A percentile compares a stretch with the other conserved stretches of the same genome.
These are phyloP conservation scores for Diaporthe eres DNA, from an alignment of 2,329 filamentous ascomycete species.

Conservation along the genomic window DNA sequence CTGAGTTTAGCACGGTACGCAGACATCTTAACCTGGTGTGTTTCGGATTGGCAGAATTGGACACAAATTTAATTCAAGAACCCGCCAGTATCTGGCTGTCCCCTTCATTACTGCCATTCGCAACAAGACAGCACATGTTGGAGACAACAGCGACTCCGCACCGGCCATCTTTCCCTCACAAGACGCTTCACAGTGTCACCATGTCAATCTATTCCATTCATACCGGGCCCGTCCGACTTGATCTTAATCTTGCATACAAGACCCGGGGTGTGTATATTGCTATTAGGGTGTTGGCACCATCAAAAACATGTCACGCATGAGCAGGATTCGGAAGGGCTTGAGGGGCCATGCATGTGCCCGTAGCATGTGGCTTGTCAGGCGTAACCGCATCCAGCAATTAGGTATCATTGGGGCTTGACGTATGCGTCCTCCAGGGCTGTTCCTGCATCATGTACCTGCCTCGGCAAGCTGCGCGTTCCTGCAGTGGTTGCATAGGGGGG, in stretches of 20 bases:
- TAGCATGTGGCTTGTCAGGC: neutral
- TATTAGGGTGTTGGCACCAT: neutral
- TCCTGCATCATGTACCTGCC: slow-evolving; percentile 18
- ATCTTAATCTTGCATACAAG: neutral
- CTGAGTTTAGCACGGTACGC: neutral
- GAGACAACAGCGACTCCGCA: neutral
- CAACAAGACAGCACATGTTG: neutral
- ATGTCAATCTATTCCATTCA: neutral
- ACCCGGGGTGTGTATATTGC: neutral
- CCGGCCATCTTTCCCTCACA: neutral
- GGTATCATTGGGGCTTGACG: neutral
- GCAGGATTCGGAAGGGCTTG: neutral
- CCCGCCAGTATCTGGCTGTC: neutral
- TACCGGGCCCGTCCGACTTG: neutral
- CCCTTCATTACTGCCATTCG: neutral
- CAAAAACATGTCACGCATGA: neutral
- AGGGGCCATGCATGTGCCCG: neutral
- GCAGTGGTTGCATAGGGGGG: neutral
- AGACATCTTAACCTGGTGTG: neutral
- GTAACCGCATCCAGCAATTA: neutral
- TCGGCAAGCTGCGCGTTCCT: slow-evolving; percentile 15
- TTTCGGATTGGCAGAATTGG: neutral
- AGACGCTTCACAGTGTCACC: neutral
- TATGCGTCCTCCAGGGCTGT: neutral
- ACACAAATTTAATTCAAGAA: no score